phyloP scores from a whole-genome alignment of 352 stramenopile genomes.

The Globisporangium splendens region DNA sequence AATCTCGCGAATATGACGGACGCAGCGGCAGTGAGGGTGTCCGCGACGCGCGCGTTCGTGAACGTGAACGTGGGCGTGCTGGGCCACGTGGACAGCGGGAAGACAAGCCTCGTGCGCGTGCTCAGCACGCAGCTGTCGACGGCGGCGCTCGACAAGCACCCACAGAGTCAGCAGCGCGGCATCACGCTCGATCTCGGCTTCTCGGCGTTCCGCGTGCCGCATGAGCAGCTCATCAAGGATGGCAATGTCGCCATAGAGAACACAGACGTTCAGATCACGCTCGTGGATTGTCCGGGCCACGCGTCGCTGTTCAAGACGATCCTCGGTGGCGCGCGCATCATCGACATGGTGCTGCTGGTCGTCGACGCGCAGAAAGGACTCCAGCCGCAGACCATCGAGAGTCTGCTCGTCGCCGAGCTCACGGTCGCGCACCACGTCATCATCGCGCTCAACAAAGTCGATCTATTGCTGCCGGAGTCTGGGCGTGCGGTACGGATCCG shows the following conservation, averaged over 20 bases:
- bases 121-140: constrained; percentile 97
- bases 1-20: no score
- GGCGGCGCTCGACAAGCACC: constrained; percentile 97
- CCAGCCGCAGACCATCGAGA: constrained; percentile 98
- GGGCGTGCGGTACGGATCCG: constrained; percentile 60
- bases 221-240: background rate
- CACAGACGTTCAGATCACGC: constrained; percentile 88
- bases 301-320: constrained; percentile 99
- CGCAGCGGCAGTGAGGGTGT: no score
- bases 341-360: constrained; percentile 97
- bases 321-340: constrained; percentile 98
- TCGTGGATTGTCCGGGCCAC: constrained; percentile 96
- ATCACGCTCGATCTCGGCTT: constrained; percentile 99
- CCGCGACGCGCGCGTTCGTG: background rate
- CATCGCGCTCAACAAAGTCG: constrained; percentile 96
- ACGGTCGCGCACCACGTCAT: constrained; percentile 88
- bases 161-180: constrained; percentile 93
- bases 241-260: constrained; percentile 12
- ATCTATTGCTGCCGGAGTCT: constrained; percentile 80
- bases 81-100: constrained; percentile 98
- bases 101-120: constrained; percentile 95
- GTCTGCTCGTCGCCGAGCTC: constrained; percentile 94
- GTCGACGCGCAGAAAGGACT: constrained; percentile 97
- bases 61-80: constrained; percentile 99
- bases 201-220: constrained; percentile 90